Base-by-base conservation (phyloP, 106 monocot species). In the Platanthera guangdongensis region DNA sequence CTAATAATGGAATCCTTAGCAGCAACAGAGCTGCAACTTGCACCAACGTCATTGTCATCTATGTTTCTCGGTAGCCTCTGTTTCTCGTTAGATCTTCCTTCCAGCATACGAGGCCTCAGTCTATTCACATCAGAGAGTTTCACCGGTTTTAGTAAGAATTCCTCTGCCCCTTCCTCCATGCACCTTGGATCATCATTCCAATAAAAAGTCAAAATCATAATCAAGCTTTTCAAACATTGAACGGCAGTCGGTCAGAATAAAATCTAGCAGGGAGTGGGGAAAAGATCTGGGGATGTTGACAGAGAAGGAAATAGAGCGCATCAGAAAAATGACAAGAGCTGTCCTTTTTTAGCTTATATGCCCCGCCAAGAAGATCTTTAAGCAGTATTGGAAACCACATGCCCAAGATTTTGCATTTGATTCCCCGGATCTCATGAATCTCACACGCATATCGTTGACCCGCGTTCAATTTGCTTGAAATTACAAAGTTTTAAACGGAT, bases 91-190 rank as follows among this genome's bases (percentile, higher is more conserved):
- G 62, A 21, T 79, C 86, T 92, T 30, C 90, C 85, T 80, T 90
- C 93, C 46, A 90, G 76, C 9, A 96, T 84, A 52, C 93, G 88
- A 62, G 90, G 90, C 64, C 53, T 87, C 73, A 96, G 93, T 60
- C 73, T 90, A 49, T 86, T 88, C 87, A 96, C 76, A 75, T 96
- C 95, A 18, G 95, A 85, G 12, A 93, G 74, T 76, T 89, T 83
- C 25, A 96, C 93, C 47, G 95, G 95, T 62, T 96, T 96, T 19
- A 96, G 88, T 67, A 96, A 83, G 86, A 96, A 96, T 54, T 96
- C 95, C 74, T 96, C 89, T 14, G 95, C 95, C 50, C 95, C 93
- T 72, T 75, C 95, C 78, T 96, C 93, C 81, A 96, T 72, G 81
- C 95, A 96, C 80, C 95, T 96, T 85, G 28, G 22, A 25, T 49